Evolutionary conservation across 2,329 filamentous ascomycete genomes (phyloP).

Genomic region (Teratosphaeria destructans): DNA sequence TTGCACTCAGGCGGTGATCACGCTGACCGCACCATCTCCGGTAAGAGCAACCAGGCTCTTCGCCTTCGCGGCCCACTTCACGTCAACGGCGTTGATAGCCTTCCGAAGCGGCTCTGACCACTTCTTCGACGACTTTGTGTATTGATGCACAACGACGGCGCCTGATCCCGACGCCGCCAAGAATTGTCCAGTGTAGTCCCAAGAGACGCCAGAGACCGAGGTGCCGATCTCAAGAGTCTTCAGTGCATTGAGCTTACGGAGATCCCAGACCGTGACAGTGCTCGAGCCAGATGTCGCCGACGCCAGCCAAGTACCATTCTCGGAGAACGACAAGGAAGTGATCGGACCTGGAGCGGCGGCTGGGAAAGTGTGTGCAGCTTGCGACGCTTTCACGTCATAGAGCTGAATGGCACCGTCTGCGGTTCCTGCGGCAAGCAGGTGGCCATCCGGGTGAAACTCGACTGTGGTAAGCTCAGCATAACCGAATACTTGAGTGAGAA

Average conservation of each 20-base stretch:
- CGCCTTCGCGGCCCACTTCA: conserved; percentile 69
- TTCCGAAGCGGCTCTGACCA: conserved; percentile 81
- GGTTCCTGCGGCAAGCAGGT: conserved; percentile 80
- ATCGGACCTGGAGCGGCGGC: conserved; percentile 51
- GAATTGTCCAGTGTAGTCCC: conserved; percentile 95
- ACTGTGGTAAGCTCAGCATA: conserved; percentile 67
- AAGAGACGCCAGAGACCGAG: conserved; percentile 63
- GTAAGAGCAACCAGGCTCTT: conserved; percentile 66
- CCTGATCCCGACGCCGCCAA: conserved; percentile 70
- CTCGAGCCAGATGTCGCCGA: conserved; percentile 68
- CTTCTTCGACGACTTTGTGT: conserved; percentile 72
- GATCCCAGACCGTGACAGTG: conserved; percentile 76
- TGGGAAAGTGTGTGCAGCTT: conserved; percentile 62
- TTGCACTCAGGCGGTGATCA: conserved; percentile 39
- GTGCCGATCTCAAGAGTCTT: conserved; percentile 82
- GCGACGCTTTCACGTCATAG: conserved; percentile 73
- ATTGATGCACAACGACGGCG: conserved; percentile 80
- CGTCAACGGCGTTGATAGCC: conserved; percentile 59
- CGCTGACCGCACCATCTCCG: conserved; percentile 61
- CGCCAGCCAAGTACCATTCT: conserved; percentile 95
- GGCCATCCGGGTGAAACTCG: conserved; percentile 93
- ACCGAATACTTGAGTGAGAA: conserved; percentile 68
- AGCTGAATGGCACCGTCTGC: conserved; percentile 71
- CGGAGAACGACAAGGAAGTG: conserved; percentile 72
- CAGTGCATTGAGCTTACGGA: conserved; percentile 71